Conservation (phyloP, 2,329 filamentous ascomycete species). For the Coniella vitis region DNA sequence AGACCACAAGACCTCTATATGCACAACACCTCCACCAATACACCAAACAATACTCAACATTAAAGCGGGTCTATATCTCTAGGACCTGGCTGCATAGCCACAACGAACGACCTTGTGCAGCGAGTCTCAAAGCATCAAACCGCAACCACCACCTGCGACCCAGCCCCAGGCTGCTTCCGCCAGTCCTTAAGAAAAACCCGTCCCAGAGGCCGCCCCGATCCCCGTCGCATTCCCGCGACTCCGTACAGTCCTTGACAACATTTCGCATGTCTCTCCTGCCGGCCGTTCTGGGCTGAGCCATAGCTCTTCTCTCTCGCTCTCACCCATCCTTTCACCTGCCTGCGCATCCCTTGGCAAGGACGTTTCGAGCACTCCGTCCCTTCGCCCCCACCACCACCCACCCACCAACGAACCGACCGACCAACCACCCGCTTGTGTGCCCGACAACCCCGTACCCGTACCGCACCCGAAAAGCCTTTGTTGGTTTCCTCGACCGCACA, state of each 20-base stretch:
- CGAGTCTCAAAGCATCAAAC: no score
- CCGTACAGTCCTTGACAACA: slow-evolving; percentile 1
- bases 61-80: neutral
- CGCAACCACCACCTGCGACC: slow-evolving; percentile 1
- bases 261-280: slow-evolving; percentile 11
- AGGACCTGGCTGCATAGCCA: no score
- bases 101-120: no score
- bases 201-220: neutral
- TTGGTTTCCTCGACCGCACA: slow-evolving; percentile 7
- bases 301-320: neutral
- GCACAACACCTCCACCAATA: no score
- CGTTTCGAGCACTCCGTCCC: slow-evolving; percentile 3
- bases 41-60: no score
- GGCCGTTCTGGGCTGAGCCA: slow-evolving; percentile 9
- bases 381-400: neutral
- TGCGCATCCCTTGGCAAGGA: slow-evolving; percentile 3
- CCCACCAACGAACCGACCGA: neutral
- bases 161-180: slow-evolving; percentile 4
- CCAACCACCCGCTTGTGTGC: no score
- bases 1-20: no score
- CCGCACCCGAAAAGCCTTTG: neutral
- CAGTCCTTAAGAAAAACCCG: slow-evolving; percentile 8
- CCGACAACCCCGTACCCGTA: neutral
- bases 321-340: neutral
- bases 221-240: slow-evolving; percentile 4